A percentile compares a stretch with the other conserved stretches of the same genome.
These are phyloP conservation scores for Helminthosporium solani DNA, from an alignment of 2,329 filamentous ascomycete species.

Conservation along the genomic window DNA sequence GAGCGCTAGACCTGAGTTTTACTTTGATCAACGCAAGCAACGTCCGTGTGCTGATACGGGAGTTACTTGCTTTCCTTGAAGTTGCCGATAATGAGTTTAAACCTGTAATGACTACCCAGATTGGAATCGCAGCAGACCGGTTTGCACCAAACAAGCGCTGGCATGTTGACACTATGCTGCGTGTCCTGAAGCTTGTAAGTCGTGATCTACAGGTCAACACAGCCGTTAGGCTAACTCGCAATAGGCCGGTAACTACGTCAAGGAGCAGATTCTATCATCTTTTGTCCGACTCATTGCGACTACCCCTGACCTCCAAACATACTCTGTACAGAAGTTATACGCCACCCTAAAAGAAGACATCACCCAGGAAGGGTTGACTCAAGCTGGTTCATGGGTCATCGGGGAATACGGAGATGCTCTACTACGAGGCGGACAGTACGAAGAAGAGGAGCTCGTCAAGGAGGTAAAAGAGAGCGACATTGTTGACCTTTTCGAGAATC, in stretches of 20 bases:
- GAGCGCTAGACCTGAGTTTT: conserved; percentile 96
- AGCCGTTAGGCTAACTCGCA: conserved; percentile 11
- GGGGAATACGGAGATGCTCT: conserved; percentile 93
- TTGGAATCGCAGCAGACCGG: conserved; percentile 92
- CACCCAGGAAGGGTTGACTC: conserved; percentile 90
- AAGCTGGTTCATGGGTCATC: conserved; percentile 95
- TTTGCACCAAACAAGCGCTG: conserved; percentile 96
- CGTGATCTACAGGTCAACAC: background rate
- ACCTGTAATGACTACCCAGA: conserved; percentile 96
- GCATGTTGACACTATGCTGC: conserved; percentile 97
- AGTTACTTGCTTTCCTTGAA: conserved; percentile 91
- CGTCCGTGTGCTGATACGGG: conserved; percentile 87
- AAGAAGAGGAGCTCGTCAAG: conserved; percentile 85
- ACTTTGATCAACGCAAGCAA: conserved; percentile 97
- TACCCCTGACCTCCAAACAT: conserved; percentile 90
- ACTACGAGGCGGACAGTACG: conserved; percentile 85
- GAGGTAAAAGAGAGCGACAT: conserved; percentile 85
- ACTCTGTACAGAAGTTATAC: conserved; percentile 94
- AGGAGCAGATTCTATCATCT: conserved; percentile 95
- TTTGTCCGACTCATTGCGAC: conserved; percentile 95
- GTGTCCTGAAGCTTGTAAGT: conserved; percentile 74
- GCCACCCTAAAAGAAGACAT: conserved; percentile 90
- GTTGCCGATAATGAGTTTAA: conserved; percentile 99
- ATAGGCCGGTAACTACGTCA: conserved; percentile 87
- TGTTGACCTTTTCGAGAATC: conserved; percentile 86